Percentiles rank a stretch among this genome's conserved stretches.
Conservation (phyloP, 352 stramenopile genomes). For the Phytopythium cucurbitacearum region DNA sequence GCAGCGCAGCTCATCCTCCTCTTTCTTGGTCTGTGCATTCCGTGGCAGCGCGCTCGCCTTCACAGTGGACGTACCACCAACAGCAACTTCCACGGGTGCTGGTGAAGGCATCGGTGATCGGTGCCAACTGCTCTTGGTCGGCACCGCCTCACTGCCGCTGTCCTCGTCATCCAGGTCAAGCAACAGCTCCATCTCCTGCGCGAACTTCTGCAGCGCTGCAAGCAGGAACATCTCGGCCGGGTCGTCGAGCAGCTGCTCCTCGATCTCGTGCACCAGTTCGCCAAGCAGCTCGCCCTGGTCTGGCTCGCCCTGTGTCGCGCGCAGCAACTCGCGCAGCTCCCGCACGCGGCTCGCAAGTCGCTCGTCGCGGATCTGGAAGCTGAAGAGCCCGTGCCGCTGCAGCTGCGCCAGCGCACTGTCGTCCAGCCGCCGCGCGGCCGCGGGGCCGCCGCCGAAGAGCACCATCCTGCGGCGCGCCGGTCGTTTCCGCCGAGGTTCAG, state of each 20-base stretch:
- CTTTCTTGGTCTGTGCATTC: slow-evolving; percentile 3
- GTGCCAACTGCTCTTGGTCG: slow-evolving; percentile 13
- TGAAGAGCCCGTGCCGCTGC: slow-evolving; percentile 54
- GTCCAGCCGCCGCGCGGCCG: neutral
- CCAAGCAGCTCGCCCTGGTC: slow-evolving; percentile 48
- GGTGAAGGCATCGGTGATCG: neutral
- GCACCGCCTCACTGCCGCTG: slow-evolving; percentile 5
- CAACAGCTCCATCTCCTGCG: slow-evolving; percentile 61
- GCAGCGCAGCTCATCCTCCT: slow-evolving; percentile 53
- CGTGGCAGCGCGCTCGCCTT: neutral
- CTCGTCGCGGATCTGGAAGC: slow-evolving; percentile 54
- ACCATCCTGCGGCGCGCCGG: neutral
- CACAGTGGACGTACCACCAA: neutral
- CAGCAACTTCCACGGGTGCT: neutral
- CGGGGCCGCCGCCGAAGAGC: neutral
- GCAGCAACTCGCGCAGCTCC: slow-evolving; percentile 46
- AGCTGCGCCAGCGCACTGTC: slow-evolving; percentile 21
- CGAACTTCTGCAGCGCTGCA: slow-evolving; percentile 51
- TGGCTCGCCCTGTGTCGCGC: slow-evolving; percentile 28
- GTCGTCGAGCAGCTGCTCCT: slow-evolving; percentile 34
- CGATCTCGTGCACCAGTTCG: slow-evolving; percentile 48
- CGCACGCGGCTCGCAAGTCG: slow-evolving; percentile 27
- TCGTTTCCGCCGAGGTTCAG: neutral
- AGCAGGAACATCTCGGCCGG: slow-evolving; percentile 44
- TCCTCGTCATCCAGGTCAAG: slow-evolving; percentile 39